Evolutionary conservation across 2,329 filamentous ascomycete species (phyloP).

Genomic region (Rhinocladiella mackenziei): DNA sequence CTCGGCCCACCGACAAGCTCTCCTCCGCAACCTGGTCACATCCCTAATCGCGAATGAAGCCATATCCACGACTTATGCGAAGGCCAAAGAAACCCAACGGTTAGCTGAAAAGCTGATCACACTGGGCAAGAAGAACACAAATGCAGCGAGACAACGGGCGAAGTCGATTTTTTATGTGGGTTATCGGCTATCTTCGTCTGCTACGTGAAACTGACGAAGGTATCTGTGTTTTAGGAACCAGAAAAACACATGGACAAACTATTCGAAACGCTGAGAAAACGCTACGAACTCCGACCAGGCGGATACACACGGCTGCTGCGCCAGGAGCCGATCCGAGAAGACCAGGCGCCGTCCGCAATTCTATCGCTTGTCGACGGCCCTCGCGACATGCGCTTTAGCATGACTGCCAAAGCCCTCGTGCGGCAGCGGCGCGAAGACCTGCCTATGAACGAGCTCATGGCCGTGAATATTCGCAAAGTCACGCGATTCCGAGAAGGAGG

Average conservation of each 20-base stretch:
- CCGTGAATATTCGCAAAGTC: slow-evolving; percentile 76
- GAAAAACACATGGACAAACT: slow-evolving; percentile 67
- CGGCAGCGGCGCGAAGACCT: slow-evolving; percentile 52
- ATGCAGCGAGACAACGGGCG: slow-evolving; percentile 71
- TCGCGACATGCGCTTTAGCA: slow-evolving; percentile 87
- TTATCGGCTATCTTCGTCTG: too few relatives aligned
- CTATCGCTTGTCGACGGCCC: slow-evolving; percentile 93
- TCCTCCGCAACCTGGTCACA: slow-evolving; percentile 93
- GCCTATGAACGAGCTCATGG: slow-evolving; percentile 65
- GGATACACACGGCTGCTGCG: slow-evolving; percentile 94
- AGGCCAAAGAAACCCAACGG: slow-evolving; percentile 94
- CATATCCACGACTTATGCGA: slow-evolving; percentile 91
- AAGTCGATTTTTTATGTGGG: slow-evolving; percentile 79
- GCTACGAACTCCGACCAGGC: slow-evolving; percentile 74
- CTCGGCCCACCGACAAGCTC: slow-evolving; percentile 82
- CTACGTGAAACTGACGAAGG: too few relatives aligned
- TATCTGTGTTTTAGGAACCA: slow-evolving; percentile 43
- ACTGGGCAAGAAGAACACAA: slow-evolving; percentile 86
- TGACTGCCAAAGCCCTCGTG: slow-evolving; percentile 83
- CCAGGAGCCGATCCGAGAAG: slow-evolving; percentile 80
- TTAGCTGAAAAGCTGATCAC: slow-evolving; percentile 93
- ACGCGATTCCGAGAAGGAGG: slow-evolving; percentile 69
- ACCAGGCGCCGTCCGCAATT: slow-evolving; percentile 85
- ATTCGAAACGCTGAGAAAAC: slow-evolving; percentile 73
- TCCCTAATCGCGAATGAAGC: slow-evolving; percentile 90